Evolutionary conservation across 768 basidiomycete genomes (phyloP), one percentile per base, ranked within the genome.

Genomic region (Mrakia hoshinonis): DNA sequence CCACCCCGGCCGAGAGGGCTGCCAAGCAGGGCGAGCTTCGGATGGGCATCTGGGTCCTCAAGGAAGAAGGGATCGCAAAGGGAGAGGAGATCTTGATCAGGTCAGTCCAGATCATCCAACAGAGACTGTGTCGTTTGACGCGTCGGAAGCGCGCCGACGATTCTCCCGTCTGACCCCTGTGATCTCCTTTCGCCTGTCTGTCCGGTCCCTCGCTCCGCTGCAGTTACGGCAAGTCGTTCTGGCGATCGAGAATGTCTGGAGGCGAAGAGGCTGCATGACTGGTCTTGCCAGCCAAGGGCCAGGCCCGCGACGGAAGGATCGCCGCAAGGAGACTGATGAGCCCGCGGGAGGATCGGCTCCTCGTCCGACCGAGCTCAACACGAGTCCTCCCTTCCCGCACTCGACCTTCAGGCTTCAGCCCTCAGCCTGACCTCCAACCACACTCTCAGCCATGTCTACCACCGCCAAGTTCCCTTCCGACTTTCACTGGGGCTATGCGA

Each of bases 11-110:
- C 1, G 72, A 73, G n/a, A 22, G 70, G 13, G 31, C 38, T 4
- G 48, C 12, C n/a, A 18, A 31, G 55, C 20, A 39, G 26, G 72
- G 72, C 18, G 72, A 73, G 67, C 24, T 73, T 12, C 18, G 72
- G 43, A 73, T 73, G 72, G 72, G 72, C 34, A 63, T 73, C 36
- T 73, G 62, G 11, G 72, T 67, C 22, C 15, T 38, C 26, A 48
- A 58, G 24, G 48, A 65, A 20, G 64, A 67, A 15, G 67, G 65
- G 4, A 68, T 73, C n/a, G 52, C 34, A 6, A 73, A 73, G 48
- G 72, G 72, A 26, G 66, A 73, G 34, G 72, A 73, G 51, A 73
- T 73, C 38, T 43, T 73, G 47, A 64, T 72, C 54, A 48, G 43
- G 70, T 72, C 24, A 34, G 69, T 62, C 11, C 46, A 39, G n/a